These are phyloP conservation scores for Pythium angustatum DNA, from an alignment of 352 stramenopile species.

Conservation along the genomic window DNA sequence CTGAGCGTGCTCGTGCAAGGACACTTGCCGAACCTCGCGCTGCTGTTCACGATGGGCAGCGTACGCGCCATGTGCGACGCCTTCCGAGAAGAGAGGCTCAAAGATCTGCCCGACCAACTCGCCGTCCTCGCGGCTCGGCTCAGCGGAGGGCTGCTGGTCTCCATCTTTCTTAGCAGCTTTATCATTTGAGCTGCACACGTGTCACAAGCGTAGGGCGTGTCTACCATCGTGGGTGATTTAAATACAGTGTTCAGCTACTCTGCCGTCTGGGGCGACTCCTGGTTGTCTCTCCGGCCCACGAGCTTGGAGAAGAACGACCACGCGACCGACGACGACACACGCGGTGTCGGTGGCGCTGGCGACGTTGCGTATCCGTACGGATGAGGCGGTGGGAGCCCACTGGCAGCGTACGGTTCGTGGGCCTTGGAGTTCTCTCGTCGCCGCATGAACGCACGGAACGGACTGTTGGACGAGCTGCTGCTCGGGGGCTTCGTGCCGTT, in stretches of 20 bases:
- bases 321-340: conserved; percentile 63
- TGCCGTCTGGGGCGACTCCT: conserved; percentile 3
- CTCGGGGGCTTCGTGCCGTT: conserved; percentile 8
- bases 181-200: conserved; percentile 10
- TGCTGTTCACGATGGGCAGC: conserved; percentile 53
- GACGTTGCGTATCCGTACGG: conserved; percentile 16
- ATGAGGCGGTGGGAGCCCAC: neutral
- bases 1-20: conserved; percentile 51
- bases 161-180: conserved; percentile 50
- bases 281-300: conserved; percentile 35
- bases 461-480: conserved; percentile 23
- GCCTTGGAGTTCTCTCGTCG: conserved; percentile 13
- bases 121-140: conserved; percentile 46
- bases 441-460: conserved; percentile 27
- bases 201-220: neutral
- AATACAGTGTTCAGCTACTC: conserved; percentile 16
- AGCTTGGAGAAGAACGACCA: conserved; percentile 71
- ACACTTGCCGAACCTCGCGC: conserved; percentile 68
- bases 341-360: conserved; percentile 16
- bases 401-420: neutral
- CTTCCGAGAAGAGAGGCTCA: conserved; percentile 67
- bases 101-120: conserved; percentile 56
- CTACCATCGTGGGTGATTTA: neutral
- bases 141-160: conserved; percentile 49
- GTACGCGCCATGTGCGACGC: conserved; percentile 72